phyloP scores from a whole-genome alignment of 2,329 filamentous ascomycete species.

The Aspergillus luchuensis region DNA sequence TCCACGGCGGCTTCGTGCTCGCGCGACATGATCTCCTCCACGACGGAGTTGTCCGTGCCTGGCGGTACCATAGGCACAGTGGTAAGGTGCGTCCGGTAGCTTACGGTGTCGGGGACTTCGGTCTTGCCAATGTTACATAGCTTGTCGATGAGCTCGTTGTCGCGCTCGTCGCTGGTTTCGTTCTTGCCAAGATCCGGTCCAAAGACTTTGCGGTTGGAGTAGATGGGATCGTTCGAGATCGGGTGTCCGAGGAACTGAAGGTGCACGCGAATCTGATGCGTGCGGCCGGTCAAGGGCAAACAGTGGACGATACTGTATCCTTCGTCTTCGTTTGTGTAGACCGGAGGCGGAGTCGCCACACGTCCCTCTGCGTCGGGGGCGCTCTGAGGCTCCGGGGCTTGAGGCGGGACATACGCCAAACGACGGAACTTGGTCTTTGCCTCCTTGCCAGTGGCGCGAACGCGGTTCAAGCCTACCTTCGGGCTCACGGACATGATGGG shows the following conservation, averaged over 20 bases:
- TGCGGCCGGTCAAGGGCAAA: constrained; percentile 87
- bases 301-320: constrained; percentile 96
- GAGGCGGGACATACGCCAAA: constrained; percentile 80
- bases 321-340: constrained; percentile 51
- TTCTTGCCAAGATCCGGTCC: constrained; percentile 72
- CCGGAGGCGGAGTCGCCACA: constrained; percentile 37
- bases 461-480: constrained; percentile 89
- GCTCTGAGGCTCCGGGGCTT: constrained; percentile 25
- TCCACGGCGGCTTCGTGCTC: constrained; percentile 81
- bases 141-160: constrained; percentile 86
- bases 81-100: constrained; percentile 67
- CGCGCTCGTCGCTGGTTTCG: constrained; percentile 69
- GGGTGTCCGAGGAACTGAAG: constrained; percentile 92
- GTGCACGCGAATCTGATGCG: constrained; percentile 93
- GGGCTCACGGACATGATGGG: constrained; percentile 93
- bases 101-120: constrained; percentile 84
- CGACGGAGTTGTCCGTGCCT: constrained; percentile 38
- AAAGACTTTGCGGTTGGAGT: constrained; percentile 91
- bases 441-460: constrained; percentile 88
- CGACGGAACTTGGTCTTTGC: constrained; percentile 90
- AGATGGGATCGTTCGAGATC: constrained; percentile 96
- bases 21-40: constrained; percentile 45
- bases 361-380: constrained; percentile 27
- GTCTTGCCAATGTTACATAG: constrained; percentile 91
- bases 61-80: constrained; percentile 41